phyloP scores from a whole-genome alignment of 2,329 filamentous ascomycete species.

The Fusarium newnesense region DNA sequence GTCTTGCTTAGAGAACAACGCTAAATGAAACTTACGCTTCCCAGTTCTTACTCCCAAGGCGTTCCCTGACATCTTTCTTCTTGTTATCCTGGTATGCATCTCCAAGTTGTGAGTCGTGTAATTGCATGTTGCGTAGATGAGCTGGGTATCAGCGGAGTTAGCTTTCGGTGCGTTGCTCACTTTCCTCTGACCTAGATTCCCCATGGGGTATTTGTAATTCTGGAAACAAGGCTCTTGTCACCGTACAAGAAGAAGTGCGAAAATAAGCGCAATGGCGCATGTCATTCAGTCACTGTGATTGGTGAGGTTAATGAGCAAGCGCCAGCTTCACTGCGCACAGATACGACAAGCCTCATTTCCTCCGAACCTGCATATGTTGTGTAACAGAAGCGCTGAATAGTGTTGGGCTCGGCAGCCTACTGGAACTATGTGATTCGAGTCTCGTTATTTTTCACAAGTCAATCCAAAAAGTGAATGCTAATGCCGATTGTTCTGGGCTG shows the following conservation, averaged over 20 bases:
- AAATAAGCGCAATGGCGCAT: accelerated
- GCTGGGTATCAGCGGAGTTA: accelerated
- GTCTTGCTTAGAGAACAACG: accelerated
- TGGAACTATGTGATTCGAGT: too few relatives aligned
- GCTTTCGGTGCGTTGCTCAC: accelerated
- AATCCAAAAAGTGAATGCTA: accelerated
- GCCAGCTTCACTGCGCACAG: background rate
- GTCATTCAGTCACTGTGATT: background rate
- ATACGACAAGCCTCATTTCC: background rate
- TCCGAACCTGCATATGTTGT: background rate
- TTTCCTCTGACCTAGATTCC: accelerated
- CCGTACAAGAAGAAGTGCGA: too few relatives aligned
- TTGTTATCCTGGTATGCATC: background rate
- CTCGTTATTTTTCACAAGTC: background rate
- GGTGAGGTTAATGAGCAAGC: background rate
- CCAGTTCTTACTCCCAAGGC: background rate
- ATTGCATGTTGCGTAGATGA: background rate
- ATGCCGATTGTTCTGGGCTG: background rate
- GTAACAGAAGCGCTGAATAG: background rate
- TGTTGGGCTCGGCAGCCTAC: background rate
- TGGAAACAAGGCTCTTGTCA: background rate
- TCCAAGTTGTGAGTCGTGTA: background rate
- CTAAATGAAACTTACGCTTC: accelerated
- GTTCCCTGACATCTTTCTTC: accelerated
- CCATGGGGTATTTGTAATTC: background rate